These are phyloP conservation scores for Calycina herbarum DNA, from an alignment of 2,329 filamentous ascomycete genomes.

Conservation along the genomic window DNA sequence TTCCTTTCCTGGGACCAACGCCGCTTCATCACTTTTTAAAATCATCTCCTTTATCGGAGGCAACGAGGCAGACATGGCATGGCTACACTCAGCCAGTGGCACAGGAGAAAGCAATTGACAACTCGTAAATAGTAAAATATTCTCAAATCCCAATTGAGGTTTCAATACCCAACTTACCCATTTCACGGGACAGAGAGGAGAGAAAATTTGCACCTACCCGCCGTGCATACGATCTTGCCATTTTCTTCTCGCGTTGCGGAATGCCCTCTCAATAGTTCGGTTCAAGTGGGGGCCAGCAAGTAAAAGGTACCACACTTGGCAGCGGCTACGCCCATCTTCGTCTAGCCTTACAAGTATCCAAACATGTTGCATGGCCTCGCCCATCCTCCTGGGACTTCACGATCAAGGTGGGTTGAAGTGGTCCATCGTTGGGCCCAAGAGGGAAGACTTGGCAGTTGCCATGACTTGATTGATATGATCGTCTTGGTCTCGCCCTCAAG, in stretches of 20 bases:
- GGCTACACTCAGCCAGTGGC: background rate
- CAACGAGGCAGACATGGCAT: background rate
- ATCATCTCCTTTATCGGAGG: background rate
- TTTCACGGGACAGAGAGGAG: background rate
- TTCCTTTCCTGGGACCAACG: background rate
- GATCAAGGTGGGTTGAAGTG: no score
- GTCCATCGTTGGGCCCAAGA: background rate
- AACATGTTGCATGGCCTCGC: conserved; percentile 2
- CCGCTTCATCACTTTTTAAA: background rate
- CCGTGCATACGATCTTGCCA: background rate
- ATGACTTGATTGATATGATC: background rate
- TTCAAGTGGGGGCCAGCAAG: background rate
- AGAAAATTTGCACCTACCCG: background rate
- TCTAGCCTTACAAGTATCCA: background rate
- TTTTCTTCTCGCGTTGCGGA: background rate
- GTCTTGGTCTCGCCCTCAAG: no score
- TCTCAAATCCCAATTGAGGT: background rate
- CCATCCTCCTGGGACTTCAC: background rate
- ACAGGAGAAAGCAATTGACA: background rate
- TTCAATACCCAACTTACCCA: background rate
- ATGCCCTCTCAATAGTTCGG: background rate
- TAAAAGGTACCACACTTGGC: conserved; percentile 1
- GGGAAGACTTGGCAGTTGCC: background rate
- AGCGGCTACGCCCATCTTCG: background rate
- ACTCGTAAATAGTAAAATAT: background rate